A percentile compares a stretch with the other conserved stretches of the same genome.
Conservation (phyloP, 192 early-diverging fungal genomes). For the Backusella parvicylindrica region DNA sequence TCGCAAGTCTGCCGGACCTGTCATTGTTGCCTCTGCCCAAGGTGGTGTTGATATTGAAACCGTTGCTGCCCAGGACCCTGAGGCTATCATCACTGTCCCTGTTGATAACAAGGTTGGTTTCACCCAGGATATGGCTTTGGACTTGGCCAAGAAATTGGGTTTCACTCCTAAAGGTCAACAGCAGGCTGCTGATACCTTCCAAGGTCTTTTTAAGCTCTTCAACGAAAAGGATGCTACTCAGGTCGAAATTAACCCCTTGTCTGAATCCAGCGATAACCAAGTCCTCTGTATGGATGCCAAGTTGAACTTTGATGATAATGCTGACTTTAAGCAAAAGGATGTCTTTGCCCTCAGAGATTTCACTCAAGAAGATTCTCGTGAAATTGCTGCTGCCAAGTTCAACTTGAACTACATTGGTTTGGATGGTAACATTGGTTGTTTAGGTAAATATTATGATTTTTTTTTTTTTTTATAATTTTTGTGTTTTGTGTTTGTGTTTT, state of each 20-base stretch:
- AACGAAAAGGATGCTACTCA: conserved; percentile 96
- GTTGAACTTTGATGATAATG: conserved; percentile 99
- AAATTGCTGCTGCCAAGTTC: conserved; percentile 95
- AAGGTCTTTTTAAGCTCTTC: conserved; percentile 95
- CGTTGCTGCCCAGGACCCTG: conserved; percentile 92
- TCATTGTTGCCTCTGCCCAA: conserved; percentile 94
- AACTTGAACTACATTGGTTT: conserved; percentile 99
- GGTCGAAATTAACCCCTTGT: conserved; percentile 99
- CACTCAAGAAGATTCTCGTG: conserved; percentile 95
- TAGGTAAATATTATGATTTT: conserved; percentile 48
- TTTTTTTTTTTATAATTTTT: background rate
- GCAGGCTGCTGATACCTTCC: conserved; percentile 88
- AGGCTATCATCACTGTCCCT: conserved; percentile 93
- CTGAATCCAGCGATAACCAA: conserved; percentile 85
- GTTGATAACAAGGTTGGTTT: conserved; percentile 89
- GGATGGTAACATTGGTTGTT: conserved; percentile 96
- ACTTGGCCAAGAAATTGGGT: conserved; percentile 84
- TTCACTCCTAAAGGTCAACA: conserved; percentile 79
- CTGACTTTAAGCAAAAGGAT: conserved; percentile 94
- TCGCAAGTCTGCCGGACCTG: conserved; percentile 90
- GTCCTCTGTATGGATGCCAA: conserved; percentile 94
- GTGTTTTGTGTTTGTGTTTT: background rate
- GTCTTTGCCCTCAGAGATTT: conserved; percentile 86
- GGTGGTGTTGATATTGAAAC: conserved; percentile 98
- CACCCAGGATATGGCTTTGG: conserved; percentile 64